Base-by-base conservation (phyloP, 2,329 filamentous ascomycete species). In the Colletotrichum nymphaeae region DNA sequence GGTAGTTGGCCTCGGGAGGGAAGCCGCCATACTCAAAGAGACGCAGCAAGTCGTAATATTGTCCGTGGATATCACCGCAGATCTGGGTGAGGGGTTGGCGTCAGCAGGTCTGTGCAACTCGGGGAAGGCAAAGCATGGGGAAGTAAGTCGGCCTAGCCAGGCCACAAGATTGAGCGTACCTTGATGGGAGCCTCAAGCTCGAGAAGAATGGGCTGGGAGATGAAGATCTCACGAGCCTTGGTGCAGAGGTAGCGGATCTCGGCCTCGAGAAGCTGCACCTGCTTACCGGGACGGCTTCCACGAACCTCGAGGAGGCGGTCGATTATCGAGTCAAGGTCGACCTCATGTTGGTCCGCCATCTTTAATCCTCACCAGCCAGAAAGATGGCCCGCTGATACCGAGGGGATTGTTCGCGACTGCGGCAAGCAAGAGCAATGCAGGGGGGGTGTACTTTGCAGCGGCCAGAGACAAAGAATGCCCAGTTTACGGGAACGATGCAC, bases 251-350 rank as follows among this genome's bases (percentile, higher is more conserved):
- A 98, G 83, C 96, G 93, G 79, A 99, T 99, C 88, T 98, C 97
- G 75, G 94, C 92, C 86, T 99, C 97, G 77, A 98, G 89, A 78
- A 99, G 91, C 88, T 98, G 96, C 69, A 99, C 97, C 87, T 98
- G 97, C 89, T 99, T 99, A 80, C 97, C 97, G 72, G 97, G 97
- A 82, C 97, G 93, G 90, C 95, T 98, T 83, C 96, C 97, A 86
- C 97, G 93, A 83, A 98, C 97, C 88, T 99, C 97, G 82, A 98
- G 90, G 82, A 99, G 91, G 86, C 97, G 92, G 86, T 98, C 96
- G 89, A 99, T 98, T 92, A 98, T 98, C 81, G 95, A 98, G 87
- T 99, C 97, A 88, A 99, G 91, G 88, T 98, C 96, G 87, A 98
- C 94, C 87, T 98, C 96, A 87, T 95, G 87, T 84, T 90, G 88